phyloP scores from a whole-genome alignment of 495 filamentous ascomycete species.

The Xylaria acuta region DNA sequence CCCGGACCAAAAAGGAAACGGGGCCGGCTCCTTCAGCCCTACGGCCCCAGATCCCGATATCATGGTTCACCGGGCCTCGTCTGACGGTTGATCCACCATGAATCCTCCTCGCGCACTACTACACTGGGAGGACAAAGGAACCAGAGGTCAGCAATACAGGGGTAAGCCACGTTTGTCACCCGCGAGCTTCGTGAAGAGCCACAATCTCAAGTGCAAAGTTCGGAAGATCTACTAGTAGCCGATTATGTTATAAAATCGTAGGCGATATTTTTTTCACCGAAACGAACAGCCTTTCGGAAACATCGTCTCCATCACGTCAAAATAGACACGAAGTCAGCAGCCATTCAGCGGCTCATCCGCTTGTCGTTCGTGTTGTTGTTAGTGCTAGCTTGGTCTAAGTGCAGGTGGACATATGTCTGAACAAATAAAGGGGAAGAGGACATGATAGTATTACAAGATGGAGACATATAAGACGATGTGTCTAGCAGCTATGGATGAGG shows the following conservation, averaged over 20 bases:
- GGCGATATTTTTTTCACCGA: not conserved
- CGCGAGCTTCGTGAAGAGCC: not conserved
- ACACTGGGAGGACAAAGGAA: not conserved
- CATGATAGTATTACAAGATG: not conserved
- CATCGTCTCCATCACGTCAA: not conserved
- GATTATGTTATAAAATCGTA: not conserved
- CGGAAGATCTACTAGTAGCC: not conserved
- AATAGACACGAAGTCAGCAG: slow-evolving; percentile 25
- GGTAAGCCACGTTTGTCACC: not conserved
- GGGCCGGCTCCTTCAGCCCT: slow-evolving; percentile 18
- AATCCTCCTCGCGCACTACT: not conserved
- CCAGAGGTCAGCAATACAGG: not conserved
- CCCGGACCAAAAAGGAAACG: not conserved
- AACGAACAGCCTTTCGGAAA: not conserved
- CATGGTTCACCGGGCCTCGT: slow-evolving; percentile 1
- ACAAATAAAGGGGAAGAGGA: not conserved
- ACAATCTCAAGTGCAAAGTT: not conserved
- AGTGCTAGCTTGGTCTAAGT: not conserved
- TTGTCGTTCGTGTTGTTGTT: not conserved
- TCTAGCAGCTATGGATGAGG: not conserved
- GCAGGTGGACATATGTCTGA: not conserved
- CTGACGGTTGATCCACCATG: not conserved
- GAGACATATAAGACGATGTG: not conserved
- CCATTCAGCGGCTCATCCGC: not conserved
- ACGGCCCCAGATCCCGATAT: not conserved